Evolutionary conservation across 2,329 filamentous ascomycete species (phyloP).

Genomic region (Emergomyces pasteurianus): DNA sequence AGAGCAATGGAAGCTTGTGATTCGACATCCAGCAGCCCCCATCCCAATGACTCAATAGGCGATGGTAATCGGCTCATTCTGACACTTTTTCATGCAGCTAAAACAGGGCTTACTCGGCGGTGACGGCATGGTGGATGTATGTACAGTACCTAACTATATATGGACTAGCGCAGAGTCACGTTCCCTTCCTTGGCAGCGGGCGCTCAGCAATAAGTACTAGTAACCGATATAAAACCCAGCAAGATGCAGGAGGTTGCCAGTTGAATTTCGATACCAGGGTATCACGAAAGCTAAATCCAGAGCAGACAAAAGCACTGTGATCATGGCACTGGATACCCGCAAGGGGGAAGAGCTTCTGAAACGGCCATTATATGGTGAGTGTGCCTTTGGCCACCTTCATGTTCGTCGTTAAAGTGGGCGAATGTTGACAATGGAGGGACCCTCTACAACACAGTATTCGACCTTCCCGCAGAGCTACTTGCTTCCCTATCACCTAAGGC

Average conservation of each 20-base stretch:
- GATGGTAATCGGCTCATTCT: neutral
- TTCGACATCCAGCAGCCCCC: neutral
- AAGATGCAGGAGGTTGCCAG: too few relatives aligned
- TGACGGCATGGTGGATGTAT: neutral
- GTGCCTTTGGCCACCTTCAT: neutral
- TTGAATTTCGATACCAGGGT: neutral
- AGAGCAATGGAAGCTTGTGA: too few relatives aligned
- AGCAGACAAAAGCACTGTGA: neutral
- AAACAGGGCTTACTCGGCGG: neutral
- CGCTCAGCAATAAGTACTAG: too few relatives aligned
- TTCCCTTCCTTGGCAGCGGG: too few relatives aligned
- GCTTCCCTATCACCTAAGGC: slow-evolving; percentile 51
- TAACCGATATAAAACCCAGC: too few relatives aligned
- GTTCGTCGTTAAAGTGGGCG: neutral
- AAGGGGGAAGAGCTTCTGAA: slow-evolving; percentile 31
- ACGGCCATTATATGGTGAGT: slow-evolving; percentile 39
- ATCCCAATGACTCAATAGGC: neutral
- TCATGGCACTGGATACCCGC: slow-evolving; percentile 12
- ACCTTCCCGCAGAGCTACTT: slow-evolving; percentile 65
- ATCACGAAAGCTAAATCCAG: neutral
- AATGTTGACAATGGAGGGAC: neutral
- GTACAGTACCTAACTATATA: neutral
- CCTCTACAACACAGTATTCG: slow-evolving; percentile 54
- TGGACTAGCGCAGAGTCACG: neutral
- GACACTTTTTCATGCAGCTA: neutral